A percentile compares a stretch with the other conserved stretches of the same genome.
These are phyloP conservation scores for Beauveria scarabaeidicola DNA, from an alignment of 2,329 filamentous ascomycete genomes.

Conservation along the genomic window DNA sequence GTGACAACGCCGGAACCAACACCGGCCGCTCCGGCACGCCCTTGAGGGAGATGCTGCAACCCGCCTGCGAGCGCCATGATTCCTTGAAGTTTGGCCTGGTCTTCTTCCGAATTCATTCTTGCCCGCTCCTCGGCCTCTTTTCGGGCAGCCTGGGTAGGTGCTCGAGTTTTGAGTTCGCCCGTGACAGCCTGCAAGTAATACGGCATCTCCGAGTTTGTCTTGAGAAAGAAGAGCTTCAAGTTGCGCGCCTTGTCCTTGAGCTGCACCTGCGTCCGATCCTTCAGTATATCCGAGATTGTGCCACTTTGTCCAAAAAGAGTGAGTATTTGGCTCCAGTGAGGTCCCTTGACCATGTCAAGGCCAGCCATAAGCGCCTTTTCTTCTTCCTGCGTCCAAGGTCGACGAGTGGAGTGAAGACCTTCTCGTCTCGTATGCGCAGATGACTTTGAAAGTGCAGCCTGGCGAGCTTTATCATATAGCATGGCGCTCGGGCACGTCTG, in stretches of 20 bases:
- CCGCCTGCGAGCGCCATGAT: slow-evolving; percentile 48
- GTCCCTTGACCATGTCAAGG: slow-evolving; percentile 79
- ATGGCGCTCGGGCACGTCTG: slow-evolving; percentile 47
- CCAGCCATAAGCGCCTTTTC: slow-evolving; percentile 86
- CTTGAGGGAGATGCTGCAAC: slow-evolving; percentile 34
- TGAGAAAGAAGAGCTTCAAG: slow-evolving; percentile 83
- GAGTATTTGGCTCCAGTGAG: slow-evolving; percentile 89
- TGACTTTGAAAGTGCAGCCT: slow-evolving; percentile 49
- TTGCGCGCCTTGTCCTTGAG: slow-evolving; percentile 89
- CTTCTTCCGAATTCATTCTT: slow-evolving; percentile 49
- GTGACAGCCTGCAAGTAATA: slow-evolving; percentile 83
- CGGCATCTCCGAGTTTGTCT: slow-evolving; percentile 84
- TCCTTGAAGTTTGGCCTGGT: slow-evolving; percentile 51
- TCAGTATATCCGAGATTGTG: slow-evolving; percentile 71
- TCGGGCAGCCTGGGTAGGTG: slow-evolving; percentile 63
- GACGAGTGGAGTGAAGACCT: slow-evolving; percentile 53
- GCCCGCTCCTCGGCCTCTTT: slow-evolving; percentile 60
- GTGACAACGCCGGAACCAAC: slow-evolving; percentile 24
- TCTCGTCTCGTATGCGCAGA: slow-evolving; percentile 47
- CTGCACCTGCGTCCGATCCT: slow-evolving; percentile 84
- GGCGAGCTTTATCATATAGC: slow-evolving; percentile 50
- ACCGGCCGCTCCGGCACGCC: slow-evolving; percentile 19
- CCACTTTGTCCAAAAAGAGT: slow-evolving; percentile 73
- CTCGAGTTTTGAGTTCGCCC: slow-evolving; percentile 78
- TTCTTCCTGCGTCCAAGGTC: slow-evolving; percentile 83